Evolutionary conservation across 1,284 basidiomycete genomes (phyloP).

Genomic region (Ganoderma lucidum): DNA sequence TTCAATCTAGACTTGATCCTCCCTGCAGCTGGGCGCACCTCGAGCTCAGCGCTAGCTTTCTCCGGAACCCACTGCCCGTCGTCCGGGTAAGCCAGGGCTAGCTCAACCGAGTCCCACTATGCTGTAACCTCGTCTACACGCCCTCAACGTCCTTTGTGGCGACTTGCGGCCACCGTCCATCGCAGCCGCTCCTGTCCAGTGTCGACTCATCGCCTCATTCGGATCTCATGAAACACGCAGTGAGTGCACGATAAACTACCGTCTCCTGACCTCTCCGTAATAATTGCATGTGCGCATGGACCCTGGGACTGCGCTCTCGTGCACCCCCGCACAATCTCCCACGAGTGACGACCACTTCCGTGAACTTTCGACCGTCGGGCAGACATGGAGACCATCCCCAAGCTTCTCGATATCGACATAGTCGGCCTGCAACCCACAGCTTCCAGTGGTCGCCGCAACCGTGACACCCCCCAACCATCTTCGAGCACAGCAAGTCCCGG

Average conservation of each 20-base stretch:
- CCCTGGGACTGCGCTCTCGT: neutral
- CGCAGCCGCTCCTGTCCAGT: neutral
- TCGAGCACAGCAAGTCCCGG: neutral
- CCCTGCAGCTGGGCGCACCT: neutral
- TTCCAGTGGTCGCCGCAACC: neutral
- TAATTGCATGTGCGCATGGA: slow-evolving; percentile 5
- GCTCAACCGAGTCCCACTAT: neutral
- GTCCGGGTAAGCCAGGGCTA: slow-evolving; percentile 5
- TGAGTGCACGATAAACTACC: slow-evolving; percentile 6
- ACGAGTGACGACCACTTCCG: slow-evolving; percentile 11
- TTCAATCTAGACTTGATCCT: slow-evolving; percentile 15
- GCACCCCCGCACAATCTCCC: slow-evolving; percentile 16
- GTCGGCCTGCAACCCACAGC: neutral
- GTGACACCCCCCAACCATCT: neutral
- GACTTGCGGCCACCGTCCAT: neutral
- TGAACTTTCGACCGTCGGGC: slow-evolving; percentile 9
- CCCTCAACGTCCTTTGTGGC: neutral
- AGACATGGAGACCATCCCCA: neutral
- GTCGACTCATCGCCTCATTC: slow-evolving; percentile 7
- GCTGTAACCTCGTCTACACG: neutral
- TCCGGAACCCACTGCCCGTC: slow-evolving; percentile 23
- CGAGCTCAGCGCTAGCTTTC: neutral
- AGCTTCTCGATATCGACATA: neutral
- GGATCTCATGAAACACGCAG: slow-evolving; percentile 25
- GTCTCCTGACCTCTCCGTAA: slow-evolving; percentile 26